A percentile compares a stretch with the other conserved stretches of the same genome.
Evolutionary conservation across 208 protist genomes (phyloP).

Genomic region (Acanthamoeba royreba): DNA sequence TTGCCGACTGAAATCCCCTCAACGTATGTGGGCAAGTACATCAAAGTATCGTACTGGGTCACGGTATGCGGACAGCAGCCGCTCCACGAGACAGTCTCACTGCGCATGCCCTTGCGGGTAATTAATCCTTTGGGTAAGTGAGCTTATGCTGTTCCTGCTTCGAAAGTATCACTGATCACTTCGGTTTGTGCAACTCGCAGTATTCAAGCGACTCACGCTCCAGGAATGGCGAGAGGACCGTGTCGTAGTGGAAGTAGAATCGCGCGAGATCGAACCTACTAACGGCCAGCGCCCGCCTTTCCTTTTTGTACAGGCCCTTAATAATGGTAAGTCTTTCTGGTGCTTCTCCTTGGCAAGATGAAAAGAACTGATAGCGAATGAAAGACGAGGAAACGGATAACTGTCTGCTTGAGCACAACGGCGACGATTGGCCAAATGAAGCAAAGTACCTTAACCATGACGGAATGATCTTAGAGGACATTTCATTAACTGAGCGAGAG

Average conservation of each 20-base stretch:
- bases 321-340: too few relatives aligned
- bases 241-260: not conserved
- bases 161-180: not conserved
- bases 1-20: not conserved
- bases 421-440: too few relatives aligned
- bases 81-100: not conserved
- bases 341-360: too few relatives aligned
- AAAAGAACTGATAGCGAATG: too few relatives aligned
- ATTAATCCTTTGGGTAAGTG: not conserved
- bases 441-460: too few relatives aligned
- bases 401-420: too few relatives aligned
- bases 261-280: not conserved
- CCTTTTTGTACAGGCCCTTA: not conserved
- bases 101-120: not conserved
- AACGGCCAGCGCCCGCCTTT: not conserved
- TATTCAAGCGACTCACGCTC: not conserved
- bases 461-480: too few relatives aligned
- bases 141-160: not conserved
- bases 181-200: not conserved
- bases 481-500: too few relatives aligned
- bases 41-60: not conserved
- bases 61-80: not conserved
- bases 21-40: not conserved
- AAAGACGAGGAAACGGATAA: too few relatives aligned
- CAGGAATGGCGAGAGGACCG: not conserved